Evolutionary conservation across 2,329 filamentous ascomycete genomes (phyloP), one percentile per base, ranked within the genome.

Genomic region (Verticillium isaacii): DNA sequence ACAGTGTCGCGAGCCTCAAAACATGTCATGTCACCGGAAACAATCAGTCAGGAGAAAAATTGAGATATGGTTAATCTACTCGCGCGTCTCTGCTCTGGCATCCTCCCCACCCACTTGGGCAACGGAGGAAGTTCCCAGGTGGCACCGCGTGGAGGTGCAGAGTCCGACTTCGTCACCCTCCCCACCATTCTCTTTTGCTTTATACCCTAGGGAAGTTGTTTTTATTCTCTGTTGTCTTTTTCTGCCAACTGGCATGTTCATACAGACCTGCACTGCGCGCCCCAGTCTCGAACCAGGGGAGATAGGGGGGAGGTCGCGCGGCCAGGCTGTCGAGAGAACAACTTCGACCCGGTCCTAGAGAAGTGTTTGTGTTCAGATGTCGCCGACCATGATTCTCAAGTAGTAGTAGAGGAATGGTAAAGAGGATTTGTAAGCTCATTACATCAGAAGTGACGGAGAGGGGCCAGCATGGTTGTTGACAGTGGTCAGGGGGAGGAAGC

Each of bases 91-190:
- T 62, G 58, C 55, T 54, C 59, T 60, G 23, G 58, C 58, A 56
- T 57, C 36, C 19, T n/a, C 19, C 19, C 50, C 50, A 3, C 50
- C 19, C 50, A 54, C 19, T 25, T 25, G 50, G 19, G 19, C 19
- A 39, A 50, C 23, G 32, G 36, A 32, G n/a, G 56, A 60, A 54
- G 56, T 61, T 61, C 57, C 61, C 61, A 63, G 61, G 61, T 41
- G 59, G 58, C 61, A 63, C 61, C 61, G 58, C 61, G 59, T 50
- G 59, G 59, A 63, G 61, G 61, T 58, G n/a, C 59, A 63, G 61
- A 63, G 61, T 60, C 56, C 61, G 61, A 32, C 61, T 63, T 63
- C 52, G 59, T 60, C 61, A 56, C 61, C 59, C 45, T 23, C 19
- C 45, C 34, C 45, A 23, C 45, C 45, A 19, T 23, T 23, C 11